These are phyloP conservation scores for Monosporascus sp. DNA, from an alignment of 2,329 filamentous ascomycete genomes.

Conservation along the genomic window DNA sequence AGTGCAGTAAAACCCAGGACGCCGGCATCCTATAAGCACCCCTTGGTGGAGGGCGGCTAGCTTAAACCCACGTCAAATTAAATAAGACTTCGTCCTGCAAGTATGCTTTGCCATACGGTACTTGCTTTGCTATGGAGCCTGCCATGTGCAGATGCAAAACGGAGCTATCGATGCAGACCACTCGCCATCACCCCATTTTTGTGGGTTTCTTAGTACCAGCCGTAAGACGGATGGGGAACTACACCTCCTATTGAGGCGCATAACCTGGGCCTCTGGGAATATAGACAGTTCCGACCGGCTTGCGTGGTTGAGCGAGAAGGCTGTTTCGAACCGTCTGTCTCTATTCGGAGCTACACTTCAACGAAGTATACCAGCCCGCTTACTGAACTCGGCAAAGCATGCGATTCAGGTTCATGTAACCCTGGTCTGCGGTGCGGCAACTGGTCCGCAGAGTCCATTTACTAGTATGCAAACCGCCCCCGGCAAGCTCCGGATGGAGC, in stretches of 20 bases:
- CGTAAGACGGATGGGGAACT: conserved; percentile 4
- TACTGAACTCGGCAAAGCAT: too few species aligned
- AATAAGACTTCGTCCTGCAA: too few species aligned
- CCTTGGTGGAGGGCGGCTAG: too few species aligned
- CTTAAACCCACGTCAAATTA: too few species aligned
- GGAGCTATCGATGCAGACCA: conserved; percentile 2
- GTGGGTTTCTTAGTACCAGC: conserved; percentile 14
- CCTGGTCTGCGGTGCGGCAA: too few species aligned
- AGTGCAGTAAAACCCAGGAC: too few species aligned
- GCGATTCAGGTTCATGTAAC: too few species aligned
- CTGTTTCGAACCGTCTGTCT: too few species aligned
- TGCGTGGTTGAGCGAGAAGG: too few species aligned
- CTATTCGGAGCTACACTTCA: not conserved
- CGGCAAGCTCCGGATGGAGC: not conserved
- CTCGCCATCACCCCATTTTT: conserved; percentile 16
- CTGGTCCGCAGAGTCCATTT: too few species aligned
- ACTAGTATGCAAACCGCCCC: not conserved
- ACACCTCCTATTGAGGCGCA: not conserved
- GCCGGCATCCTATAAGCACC: too few species aligned
- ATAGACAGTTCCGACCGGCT: too few species aligned
- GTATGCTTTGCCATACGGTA: conserved; percentile 3
- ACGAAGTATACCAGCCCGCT: not conserved
- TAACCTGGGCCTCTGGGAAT: not conserved
- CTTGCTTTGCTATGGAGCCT: not conserved
- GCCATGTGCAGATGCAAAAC: not conserved